A percentile compares a stretch with the other conserved stretches of the same genome.
These are phyloP conservation scores for Tylopilus sp. DNA, from an alignment of 768 basidiomycete genomes.

Conservation along the genomic window DNA sequence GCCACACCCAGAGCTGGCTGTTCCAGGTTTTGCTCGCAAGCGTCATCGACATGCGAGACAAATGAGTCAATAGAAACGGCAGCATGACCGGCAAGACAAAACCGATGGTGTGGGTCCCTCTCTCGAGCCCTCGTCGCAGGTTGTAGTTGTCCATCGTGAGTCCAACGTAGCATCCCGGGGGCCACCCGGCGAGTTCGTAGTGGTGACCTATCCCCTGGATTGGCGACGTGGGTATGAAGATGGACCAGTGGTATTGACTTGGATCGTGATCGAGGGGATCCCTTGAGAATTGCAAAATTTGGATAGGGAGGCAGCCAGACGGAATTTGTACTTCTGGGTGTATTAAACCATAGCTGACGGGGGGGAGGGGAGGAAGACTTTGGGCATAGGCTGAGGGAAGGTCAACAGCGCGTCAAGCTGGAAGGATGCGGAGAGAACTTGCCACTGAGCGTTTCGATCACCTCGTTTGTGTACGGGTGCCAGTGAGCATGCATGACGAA, in stretches of 20 bases:
- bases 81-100: slow-evolving; percentile 4
- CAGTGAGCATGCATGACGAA: neutral
- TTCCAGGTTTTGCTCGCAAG: neutral
- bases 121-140: neutral
- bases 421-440: neutral
- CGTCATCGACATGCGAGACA: neutral
- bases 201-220: slow-evolving; percentile 1
- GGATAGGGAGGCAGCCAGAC: slow-evolving; percentile 1
- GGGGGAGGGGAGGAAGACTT: neutral
- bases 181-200: slow-evolving; percentile 5
- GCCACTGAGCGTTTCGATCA: neutral
- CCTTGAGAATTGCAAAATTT: neutral
- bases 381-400: neutral
- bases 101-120: slow-evolving; percentile 11
- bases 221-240: slow-evolving; percentile 10
- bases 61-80: slow-evolving; percentile 3
- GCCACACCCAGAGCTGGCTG: slow-evolving; percentile 4
- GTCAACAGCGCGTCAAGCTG: neutral
- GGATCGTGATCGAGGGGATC: neutral
- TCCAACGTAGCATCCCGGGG: neutral
- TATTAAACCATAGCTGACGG: neutral
- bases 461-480: slow-evolving; percentile 4
- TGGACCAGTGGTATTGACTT: slow-evolving; percentile 1
- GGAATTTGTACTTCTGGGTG: slow-evolving; percentile 2
- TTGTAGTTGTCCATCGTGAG: neutral